phyloP scores from a whole-genome alignment of 495 filamentous ascomycete genomes.

The Elaphomyces granulatus region DNA sequence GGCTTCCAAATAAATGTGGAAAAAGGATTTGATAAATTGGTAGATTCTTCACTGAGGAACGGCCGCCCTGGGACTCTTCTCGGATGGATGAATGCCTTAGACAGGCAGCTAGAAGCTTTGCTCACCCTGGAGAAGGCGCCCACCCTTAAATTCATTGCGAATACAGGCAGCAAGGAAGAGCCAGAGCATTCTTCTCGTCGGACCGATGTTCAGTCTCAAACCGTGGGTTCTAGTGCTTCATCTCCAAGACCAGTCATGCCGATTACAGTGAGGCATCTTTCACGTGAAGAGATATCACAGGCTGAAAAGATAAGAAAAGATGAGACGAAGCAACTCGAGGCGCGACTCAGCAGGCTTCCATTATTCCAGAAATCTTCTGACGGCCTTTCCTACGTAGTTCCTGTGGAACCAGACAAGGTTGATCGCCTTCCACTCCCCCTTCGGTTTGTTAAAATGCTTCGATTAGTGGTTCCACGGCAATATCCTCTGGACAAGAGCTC shows the following conservation, averaged over 20 bases:
- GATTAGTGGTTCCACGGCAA: slow-evolving; percentile 52
- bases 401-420: slow-evolving; percentile 52
- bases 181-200: background rate
- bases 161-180: slow-evolving; percentile 20
- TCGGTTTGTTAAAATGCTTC: slow-evolving; percentile 47
- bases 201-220: background rate
- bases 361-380: slow-evolving; percentile 58
- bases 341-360: slow-evolving; percentile 55
- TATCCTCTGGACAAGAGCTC: slow-evolving; percentile 61
- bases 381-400: slow-evolving; percentile 55
- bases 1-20: slow-evolving; percentile 74
- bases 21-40: slow-evolving; percentile 57
- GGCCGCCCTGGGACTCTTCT: slow-evolving; percentile 47
- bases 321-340: slow-evolving; percentile 63
- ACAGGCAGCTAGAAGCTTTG: slow-evolving; percentile 58
- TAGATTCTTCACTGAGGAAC: slow-evolving; percentile 31
- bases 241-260: background rate
- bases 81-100: slow-evolving; percentile 53
- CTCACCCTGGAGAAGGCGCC: slow-evolving; percentile 59
- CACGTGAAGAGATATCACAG: slow-evolving; percentile 39
- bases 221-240: background rate
- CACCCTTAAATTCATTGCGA: slow-evolving; percentile 63
- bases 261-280: slow-evolving; percentile 20
- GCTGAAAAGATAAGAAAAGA: slow-evolving; percentile 49
- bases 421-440: slow-evolving; percentile 47